These are phyloP conservation scores for Antarctomyces pellizariae DNA, from an alignment of 495 filamentous ascomycete genomes.

Conservation along the genomic window DNA sequence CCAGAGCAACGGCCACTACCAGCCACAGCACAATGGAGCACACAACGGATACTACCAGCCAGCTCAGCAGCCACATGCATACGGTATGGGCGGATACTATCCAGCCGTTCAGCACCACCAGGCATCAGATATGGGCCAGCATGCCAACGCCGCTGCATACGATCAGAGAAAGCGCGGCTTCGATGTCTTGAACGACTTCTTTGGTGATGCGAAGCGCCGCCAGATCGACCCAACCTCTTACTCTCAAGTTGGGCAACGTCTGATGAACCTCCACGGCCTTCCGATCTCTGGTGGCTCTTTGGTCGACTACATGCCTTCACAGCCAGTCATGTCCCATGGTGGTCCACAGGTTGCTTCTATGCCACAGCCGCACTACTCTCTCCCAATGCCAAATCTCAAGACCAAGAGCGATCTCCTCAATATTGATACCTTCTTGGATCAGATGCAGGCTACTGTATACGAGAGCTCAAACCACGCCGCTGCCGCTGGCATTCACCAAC, in stretches of 20 bases:
- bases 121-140: conserved; percentile 24
- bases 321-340: conserved; percentile 24
- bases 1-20: conserved; percentile 17
- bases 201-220: conserved; percentile 72
- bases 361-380: conserved; percentile 43
- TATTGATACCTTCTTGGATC: conserved; percentile 80
- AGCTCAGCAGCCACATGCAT: conserved; percentile 36
- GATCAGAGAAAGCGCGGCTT: conserved; percentile 59
- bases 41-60: conserved; percentile 28
- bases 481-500: conserved; percentile 47
- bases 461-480: conserved; percentile 64
- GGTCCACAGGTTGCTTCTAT: conserved; percentile 28
- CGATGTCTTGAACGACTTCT: conserved; percentile 82
- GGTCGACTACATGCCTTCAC: conserved; percentile 41
- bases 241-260: conserved; percentile 52
- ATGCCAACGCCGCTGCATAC: conserved; percentile 26
- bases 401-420: conserved; percentile 83
- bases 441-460: conserved; percentile 86
- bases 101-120: conserved; percentile 35
- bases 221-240: conserved; percentile 72
- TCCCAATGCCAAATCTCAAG: conserved; percentile 69
- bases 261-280: conserved; percentile 48
- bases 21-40: conserved; percentile 16
- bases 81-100: conserved; percentile 24
- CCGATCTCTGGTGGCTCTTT: conserved; percentile 40